Conservation (phyloP, 2,329 filamentous ascomycete species). For the Epichloe elymi region DNA sequence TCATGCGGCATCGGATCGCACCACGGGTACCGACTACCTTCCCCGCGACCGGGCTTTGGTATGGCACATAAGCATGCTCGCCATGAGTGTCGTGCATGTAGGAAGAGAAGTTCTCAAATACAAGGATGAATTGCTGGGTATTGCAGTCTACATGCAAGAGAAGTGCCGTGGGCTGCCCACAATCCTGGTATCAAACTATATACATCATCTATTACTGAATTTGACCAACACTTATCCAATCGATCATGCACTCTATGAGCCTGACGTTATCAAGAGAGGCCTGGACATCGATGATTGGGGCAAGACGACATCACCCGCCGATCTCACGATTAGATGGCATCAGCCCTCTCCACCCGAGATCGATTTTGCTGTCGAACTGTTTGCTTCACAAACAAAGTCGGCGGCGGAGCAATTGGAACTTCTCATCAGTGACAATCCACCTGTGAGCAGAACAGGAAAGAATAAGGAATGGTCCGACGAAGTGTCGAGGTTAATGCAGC, state of each 20-base stretch:
- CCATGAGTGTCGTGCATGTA: constrained; percentile 96
- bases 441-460: constrained; percentile 80
- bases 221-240: constrained; percentile 88
- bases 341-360: constrained; percentile 68
- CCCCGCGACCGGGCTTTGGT: constrained; percentile 85
- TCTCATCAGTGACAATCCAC: constrained; percentile 69
- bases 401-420: constrained; percentile 63
- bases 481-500: constrained; percentile 75
- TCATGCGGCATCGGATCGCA: constrained; percentile 85
- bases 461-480: constrained; percentile 99
- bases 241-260: constrained; percentile 79
- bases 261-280: constrained; percentile 56
- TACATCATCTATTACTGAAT: constrained; percentile 90
- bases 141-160: constrained; percentile 92
- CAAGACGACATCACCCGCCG: constrained; percentile 55
- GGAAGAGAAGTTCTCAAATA: constrained; percentile 81
- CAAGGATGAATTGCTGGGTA: constrained; percentile 77
- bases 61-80: constrained; percentile 94
- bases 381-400: constrained; percentile 67
- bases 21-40: constrained; percentile 83
- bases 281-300: constrained; percentile 77
- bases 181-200: constrained; percentile 93
- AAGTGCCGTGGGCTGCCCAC: constrained; percentile 89
- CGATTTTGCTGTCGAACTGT: constrained; percentile 78
- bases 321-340: constrained; percentile 85